These are phyloP conservation scores for Pythium utonaiense DNA, from an alignment of 352 stramenopile genomes.

Conservation along the genomic window DNA sequence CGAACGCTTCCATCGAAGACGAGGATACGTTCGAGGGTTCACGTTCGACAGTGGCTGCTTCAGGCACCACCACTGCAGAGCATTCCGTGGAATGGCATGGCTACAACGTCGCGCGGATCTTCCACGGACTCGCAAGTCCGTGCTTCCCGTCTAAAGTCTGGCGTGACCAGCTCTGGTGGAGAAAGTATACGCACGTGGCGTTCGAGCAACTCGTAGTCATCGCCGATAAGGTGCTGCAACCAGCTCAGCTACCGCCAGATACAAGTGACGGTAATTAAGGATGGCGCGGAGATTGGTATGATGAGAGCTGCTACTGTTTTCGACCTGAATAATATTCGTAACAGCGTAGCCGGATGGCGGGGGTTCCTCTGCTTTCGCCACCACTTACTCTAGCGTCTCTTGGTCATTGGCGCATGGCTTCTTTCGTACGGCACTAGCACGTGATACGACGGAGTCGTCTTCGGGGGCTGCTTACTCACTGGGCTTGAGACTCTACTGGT, in stretches of 20 bases:
- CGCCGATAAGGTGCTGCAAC: constrained; percentile 45
- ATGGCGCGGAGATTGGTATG: background rate
- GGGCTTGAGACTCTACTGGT: background rate
- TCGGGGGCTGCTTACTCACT: background rate
- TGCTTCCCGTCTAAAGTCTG: constrained; percentile 55
- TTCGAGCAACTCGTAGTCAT: constrained; percentile 75
- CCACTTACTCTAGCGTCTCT: background rate
- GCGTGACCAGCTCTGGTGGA: constrained; percentile 65
- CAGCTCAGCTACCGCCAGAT: background rate
- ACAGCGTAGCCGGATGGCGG: background rate
- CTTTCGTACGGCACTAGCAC: background rate
- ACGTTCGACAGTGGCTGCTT: background rate
- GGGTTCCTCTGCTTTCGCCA: background rate
- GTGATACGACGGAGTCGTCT: background rate
- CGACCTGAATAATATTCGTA: background rate
- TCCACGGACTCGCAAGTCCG: constrained; percentile 69
- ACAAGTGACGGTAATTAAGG: background rate
- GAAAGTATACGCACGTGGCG: constrained; percentile 56
- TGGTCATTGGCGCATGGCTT: background rate
- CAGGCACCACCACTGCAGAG: background rate
- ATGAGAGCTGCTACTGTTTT: background rate
- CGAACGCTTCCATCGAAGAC: constrained; percentile 20
- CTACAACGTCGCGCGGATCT: constrained; percentile 71
- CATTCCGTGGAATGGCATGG: constrained; percentile 41
- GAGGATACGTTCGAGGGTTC: constrained; percentile 1